phyloP scores from a whole-genome alignment of 2,329 filamentous ascomycete species.

The Venturia carpophila region DNA sequence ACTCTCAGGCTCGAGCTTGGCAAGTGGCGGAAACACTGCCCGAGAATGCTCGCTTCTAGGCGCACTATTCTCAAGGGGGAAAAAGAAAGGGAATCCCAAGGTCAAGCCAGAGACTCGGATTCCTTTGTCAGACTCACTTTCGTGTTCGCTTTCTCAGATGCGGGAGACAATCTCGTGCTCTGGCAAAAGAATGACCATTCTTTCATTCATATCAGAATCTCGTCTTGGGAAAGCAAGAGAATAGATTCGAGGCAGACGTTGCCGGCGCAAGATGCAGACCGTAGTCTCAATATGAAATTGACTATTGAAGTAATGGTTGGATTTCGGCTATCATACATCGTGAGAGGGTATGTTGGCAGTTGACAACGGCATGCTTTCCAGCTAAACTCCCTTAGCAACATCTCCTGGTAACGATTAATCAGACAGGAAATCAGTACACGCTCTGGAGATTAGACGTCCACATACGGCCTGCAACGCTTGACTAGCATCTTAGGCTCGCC shows the following conservation, averaged over 20 bases:
- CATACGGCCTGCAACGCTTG: background rate
- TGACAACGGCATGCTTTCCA: background rate
- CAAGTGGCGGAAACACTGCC: background rate
- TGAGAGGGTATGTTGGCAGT: background rate
- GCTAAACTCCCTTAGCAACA: background rate
- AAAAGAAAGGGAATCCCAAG: background rate
- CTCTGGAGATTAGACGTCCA: background rate
- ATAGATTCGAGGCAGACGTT: background rate
- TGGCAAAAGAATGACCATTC: conserved; percentile 13
- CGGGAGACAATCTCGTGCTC: background rate
- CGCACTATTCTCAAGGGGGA: conserved; percentile 1
- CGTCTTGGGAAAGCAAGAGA: conserved; percentile 3
- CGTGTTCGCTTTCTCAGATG: conserved; percentile 1
- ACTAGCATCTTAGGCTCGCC: background rate
- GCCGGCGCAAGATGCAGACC: conserved; percentile 4
- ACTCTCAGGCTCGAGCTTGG: background rate
- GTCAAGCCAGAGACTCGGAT: background rate
- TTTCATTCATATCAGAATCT: background rate
- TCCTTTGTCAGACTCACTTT: background rate
- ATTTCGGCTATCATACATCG: conserved; percentile 2
- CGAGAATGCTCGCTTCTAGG: background rate
- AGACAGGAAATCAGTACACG: background rate
- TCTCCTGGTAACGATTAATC: background rate
- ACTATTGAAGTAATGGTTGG: conserved; percentile 1
- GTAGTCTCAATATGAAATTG: conserved; percentile 4